These are phyloP conservation scores for Backusella circina DNA, from an alignment of 192 early-diverging fungal genomes.

Conservation along the genomic window DNA sequence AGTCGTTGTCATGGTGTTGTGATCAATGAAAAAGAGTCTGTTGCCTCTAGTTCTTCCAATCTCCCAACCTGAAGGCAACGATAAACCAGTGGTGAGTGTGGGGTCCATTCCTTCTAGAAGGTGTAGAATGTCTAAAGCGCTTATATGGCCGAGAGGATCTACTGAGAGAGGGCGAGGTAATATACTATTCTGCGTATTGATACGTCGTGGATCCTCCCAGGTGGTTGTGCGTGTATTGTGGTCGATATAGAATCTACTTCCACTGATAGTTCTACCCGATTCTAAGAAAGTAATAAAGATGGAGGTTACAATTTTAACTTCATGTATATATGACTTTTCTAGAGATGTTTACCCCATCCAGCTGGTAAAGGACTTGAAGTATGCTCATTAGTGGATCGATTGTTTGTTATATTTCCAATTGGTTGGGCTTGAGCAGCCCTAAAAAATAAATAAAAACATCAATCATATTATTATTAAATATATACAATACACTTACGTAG, in stretches of 20 bases:
- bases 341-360: slow-evolving; percentile 51
- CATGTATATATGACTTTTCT: neutral
- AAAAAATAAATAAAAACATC: no score
- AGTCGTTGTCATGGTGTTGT: slow-evolving; percentile 95
- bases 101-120: no score
- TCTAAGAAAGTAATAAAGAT: neutral
- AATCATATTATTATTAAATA: neutral
- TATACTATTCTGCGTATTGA: slow-evolving; percentile 48
- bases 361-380: slow-evolving; percentile 63
- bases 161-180: no score
- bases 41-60: slow-evolving; percentile 92
- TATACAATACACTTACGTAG: neutral
- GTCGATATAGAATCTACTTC: slow-evolving; percentile 60
- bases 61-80: slow-evolving; percentile 97
- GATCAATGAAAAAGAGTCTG: slow-evolving; percentile 97
- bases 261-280: neutral
- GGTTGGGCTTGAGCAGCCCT: neutral
- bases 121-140: no score
- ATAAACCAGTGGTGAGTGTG: slow-evolving; percentile 56
- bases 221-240: slow-evolving; percentile 84
- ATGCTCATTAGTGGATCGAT: neutral
- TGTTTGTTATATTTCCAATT: neutral
- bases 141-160: no score
- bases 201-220: slow-evolving; percentile 81
- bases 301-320: neutral